Evolutionary conservation across 352 stramenopile genomes (phyloP).

Genomic region (Phytophthora nicotianae): DNA sequence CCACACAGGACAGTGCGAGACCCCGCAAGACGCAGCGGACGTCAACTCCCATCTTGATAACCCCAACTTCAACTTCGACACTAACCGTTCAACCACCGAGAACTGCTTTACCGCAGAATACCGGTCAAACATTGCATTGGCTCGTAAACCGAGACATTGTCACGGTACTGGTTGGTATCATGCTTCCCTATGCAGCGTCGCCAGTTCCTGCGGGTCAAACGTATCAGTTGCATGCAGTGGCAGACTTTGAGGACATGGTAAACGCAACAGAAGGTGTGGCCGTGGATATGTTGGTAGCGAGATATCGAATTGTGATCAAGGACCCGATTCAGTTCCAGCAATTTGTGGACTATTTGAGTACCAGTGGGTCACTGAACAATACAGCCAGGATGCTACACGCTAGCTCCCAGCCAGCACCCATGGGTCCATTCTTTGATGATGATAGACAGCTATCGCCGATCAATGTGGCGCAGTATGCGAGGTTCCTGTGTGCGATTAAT

Average conservation of each 20-base stretch:
- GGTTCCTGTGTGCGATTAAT: slow-evolving; percentile 34
- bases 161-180: slow-evolving; percentile 17
- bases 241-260: slow-evolving; percentile 34
- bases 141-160: slow-evolving; percentile 36
- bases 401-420: not conserved
- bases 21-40: slow-evolving; percentile 18
- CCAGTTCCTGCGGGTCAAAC: slow-evolving; percentile 6
- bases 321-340: slow-evolving; percentile 28
- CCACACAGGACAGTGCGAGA: slow-evolving; percentile 1
- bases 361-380: slow-evolving; percentile 21
- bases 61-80: slow-evolving; percentile 11
- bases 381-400: slow-evolving; percentile 25
- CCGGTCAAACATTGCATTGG: slow-evolving; percentile 17
- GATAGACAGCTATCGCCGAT: not conserved
- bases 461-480: slow-evolving; percentile 27
- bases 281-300: slow-evolving; percentile 8
- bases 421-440: slow-evolving; percentile 21
- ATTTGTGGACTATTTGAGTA: slow-evolving; percentile 33
- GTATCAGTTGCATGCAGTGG: slow-evolving; percentile 21
- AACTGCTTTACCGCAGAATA: not conserved
- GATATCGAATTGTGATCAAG: slow-evolving; percentile 23
- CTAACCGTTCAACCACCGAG: not conserved
- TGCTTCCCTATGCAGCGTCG: slow-evolving; percentile 25
- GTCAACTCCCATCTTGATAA: not conserved
- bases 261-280: slow-evolving; percentile 9